These are phyloP conservation scores for Leishmania tropica DNA, from an alignment of 208 protist genomes.

Conservation along the genomic window DNA sequence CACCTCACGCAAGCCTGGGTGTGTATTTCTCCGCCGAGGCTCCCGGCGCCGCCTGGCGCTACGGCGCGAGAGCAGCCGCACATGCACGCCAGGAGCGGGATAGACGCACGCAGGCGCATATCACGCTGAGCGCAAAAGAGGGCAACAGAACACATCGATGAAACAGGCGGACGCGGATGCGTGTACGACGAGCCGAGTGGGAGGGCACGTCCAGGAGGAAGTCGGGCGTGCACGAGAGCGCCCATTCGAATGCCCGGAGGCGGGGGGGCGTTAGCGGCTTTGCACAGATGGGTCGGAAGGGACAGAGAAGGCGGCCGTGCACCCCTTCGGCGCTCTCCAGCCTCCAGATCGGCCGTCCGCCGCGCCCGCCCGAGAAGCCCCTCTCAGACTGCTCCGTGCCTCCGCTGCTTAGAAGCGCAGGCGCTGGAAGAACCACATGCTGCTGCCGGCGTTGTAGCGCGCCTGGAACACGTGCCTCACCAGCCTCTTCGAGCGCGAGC, in stretches of 20 bases:
- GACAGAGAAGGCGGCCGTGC: not conserved
- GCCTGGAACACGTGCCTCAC: constrained; percentile 94
- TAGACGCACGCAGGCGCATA: not conserved
- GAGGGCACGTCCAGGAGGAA: not conserved
- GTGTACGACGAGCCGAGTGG: too few species aligned
- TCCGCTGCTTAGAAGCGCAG: constrained; percentile 97
- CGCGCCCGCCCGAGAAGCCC: not conserved
- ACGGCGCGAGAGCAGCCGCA: not conserved
- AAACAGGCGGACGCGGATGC: too few species aligned
- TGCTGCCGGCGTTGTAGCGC: constrained; percentile 96
- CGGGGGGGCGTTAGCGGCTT: not conserved
- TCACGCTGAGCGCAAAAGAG: not conserved
- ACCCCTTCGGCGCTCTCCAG: not conserved
- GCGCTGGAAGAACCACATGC: constrained; percentile 99
- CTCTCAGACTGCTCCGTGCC: constrained; percentile 93
- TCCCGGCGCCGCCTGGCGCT: not conserved
- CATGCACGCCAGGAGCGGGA: not conserved
- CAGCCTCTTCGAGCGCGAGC: constrained; percentile 80
- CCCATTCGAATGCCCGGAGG: not conserved
- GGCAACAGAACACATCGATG: too few species aligned
- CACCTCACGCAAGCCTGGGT: not conserved
- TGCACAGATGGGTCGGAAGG: not conserved
- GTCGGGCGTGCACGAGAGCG: not conserved
- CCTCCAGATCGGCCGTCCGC: not conserved
- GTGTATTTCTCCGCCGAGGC: not conserved